These are phyloP conservation scores for Nicotiana paniculata DNA, from an alignment of 257 asterid species.

Conservation along the genomic window DNA sequence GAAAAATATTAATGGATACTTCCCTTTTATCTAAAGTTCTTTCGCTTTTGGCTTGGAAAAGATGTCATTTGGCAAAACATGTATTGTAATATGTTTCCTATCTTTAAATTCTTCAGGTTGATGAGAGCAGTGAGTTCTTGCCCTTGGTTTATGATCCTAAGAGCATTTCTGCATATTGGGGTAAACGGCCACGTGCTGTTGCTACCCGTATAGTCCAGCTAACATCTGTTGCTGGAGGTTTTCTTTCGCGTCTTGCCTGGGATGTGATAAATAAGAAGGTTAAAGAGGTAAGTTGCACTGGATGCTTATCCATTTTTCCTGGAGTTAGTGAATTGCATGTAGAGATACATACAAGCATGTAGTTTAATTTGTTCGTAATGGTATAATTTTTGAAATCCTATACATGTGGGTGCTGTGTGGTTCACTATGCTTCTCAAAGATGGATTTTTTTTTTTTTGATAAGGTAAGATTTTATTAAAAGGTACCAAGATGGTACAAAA, in stretches of 20 bases:
- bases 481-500: too few relatives aligned
- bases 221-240: slow-evolving; percentile 94
- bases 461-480: too few relatives aligned
- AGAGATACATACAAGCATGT: not conserved
- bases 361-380: not conserved
- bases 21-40: not conserved
- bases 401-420: not conserved
- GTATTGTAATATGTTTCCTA: not conserved
- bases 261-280: slow-evolving; percentile 77
- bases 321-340: slow-evolving; percentile 2
- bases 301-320: not conserved
- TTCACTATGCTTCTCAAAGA: not conserved
- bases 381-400: not conserved
- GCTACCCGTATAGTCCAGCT: slow-evolving; percentile 91
- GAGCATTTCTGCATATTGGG: slow-evolving; percentile 85
- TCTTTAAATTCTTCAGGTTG: slow-evolving; percentile 50
- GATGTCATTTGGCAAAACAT: not conserved
- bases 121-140: slow-evolving; percentile 93
- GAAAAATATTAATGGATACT: not conserved
- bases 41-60: not conserved
- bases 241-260: slow-evolving; percentile 75
- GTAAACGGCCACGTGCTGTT: slow-evolving; percentile 93
- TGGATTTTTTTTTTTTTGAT: not conserved
- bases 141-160: slow-evolving; percentile 90
- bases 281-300: slow-evolving; percentile 56